Evolutionary conservation across 331 rosid genomes (phyloP).

Genomic region (Dryas integrifolia): DNA sequence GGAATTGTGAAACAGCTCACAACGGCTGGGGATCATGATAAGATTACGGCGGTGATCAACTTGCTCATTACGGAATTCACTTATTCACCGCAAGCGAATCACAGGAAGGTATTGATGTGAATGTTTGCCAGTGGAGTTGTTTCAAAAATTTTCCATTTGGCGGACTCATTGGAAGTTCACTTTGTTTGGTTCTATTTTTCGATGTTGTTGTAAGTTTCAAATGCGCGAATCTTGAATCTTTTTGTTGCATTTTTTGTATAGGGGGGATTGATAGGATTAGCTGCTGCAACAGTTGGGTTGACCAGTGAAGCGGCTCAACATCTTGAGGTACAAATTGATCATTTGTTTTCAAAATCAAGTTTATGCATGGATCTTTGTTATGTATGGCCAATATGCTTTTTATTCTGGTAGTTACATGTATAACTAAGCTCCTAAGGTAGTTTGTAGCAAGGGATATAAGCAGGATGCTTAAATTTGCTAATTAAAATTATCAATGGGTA

Average conservation of each 20-base stretch:
- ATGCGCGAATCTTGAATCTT: neutral
- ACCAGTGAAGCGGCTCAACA: conserved; percentile 72
- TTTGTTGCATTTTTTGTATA: conserved; percentile 24
- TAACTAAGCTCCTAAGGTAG: neutral
- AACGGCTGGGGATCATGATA: conserved; percentile 72
- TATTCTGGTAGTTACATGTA: neutral
- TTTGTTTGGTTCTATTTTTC: conserved; percentile 15
- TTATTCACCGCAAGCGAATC: conserved; percentile 67
- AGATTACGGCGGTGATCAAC: conserved; percentile 75
- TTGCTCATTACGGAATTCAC: conserved; percentile 68
- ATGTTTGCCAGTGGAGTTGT: conserved; percentile 11
- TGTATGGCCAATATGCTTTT: neutral
- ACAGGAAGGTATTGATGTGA: conserved; percentile 60
- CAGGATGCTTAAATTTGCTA: neutral
- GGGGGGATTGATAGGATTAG: conserved; percentile 98
- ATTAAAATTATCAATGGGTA: neutral
- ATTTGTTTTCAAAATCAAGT: neutral
- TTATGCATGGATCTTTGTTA: neutral
- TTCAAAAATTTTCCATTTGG: neutral
- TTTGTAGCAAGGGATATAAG: neutral
- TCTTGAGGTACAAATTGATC: conserved; percentile 63
- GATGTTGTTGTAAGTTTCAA: neutral
- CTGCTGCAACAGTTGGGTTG: conserved; percentile 95
- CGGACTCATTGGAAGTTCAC: conserved; percentile 9
- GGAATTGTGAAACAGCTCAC: conserved; percentile 88